Conservation (phyloP, 192 early-diverging fungal species). For the Podila verticillata region DNA sequence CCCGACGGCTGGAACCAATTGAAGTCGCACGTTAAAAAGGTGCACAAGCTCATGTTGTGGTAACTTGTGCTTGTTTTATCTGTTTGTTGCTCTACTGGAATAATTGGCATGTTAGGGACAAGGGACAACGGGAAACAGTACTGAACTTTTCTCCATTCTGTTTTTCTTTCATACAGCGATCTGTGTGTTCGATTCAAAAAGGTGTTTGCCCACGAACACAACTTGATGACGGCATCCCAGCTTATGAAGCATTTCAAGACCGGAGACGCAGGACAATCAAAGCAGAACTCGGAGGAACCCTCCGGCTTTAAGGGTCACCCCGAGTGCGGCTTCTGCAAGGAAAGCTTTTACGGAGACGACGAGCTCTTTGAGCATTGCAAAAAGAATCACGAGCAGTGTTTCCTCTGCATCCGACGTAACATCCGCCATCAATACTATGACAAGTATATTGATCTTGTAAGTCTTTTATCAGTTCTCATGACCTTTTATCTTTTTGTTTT, state of each 20-base stretch:
- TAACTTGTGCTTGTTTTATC: slow-evolving; percentile 46
- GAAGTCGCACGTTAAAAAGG: slow-evolving; percentile 81
- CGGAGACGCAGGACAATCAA: slow-evolving; percentile 66
- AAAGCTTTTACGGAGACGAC: slow-evolving; percentile 88
- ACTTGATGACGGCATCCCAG: slow-evolving; percentile 79
- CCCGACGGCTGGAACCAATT: slow-evolving; percentile 85
- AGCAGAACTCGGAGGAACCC: slow-evolving; percentile 59
- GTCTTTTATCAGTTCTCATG: slow-evolving; percentile 8
- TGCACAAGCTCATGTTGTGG: slow-evolving; percentile 84
- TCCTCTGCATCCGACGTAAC: slow-evolving; percentile 80
- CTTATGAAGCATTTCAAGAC: slow-evolving; percentile 79
- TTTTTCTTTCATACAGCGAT: slow-evolving; percentile 67
- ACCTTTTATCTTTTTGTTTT: neutral
- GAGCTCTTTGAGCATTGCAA: slow-evolving; percentile 96
- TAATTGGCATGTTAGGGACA: no score
- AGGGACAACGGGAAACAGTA: no score
- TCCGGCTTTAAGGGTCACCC: slow-evolving; percentile 88
- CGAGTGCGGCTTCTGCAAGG: slow-evolving; percentile 88
- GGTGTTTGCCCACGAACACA: slow-evolving; percentile 93
- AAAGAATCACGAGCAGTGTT: slow-evolving; percentile 94
- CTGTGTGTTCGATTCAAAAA: slow-evolving; percentile 91
- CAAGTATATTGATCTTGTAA: slow-evolving; percentile 84
- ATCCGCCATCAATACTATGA: slow-evolving; percentile 87
- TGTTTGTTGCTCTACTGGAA: neutral
- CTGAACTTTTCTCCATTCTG: neutral